These are phyloP conservation scores for Mucor mucedo DNA, from an alignment of 371 early-diverging fungal species.

Conservation along the genomic window DNA sequence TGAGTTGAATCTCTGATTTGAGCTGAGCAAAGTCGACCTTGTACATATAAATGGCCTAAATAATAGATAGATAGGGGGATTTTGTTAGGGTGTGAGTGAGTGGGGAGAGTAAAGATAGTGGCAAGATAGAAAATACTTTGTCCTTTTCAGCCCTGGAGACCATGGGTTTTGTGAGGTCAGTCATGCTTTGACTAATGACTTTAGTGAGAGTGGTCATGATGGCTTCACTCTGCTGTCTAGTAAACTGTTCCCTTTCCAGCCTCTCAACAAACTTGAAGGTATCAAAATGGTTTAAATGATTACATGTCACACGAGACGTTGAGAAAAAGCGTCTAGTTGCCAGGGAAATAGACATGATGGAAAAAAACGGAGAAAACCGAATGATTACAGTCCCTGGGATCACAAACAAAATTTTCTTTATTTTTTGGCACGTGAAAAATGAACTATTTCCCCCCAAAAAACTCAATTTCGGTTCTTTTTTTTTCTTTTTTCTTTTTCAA, in stretches of 20 bases:
- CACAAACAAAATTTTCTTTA: neutral
- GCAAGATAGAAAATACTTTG: constrained; percentile 51
- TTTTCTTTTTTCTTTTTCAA: constrained; percentile 15
- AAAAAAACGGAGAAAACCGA: neutral
- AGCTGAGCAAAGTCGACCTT: constrained; percentile 92
- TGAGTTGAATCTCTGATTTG: constrained; percentile 84
- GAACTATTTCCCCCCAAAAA: neutral
- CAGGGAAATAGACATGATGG: neutral
- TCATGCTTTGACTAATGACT: constrained; percentile 75
- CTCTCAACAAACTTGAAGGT: constrained; percentile 79
- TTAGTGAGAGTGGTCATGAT: constrained; percentile 76
- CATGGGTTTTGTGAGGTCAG: constrained; percentile 64
- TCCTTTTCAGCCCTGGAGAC: constrained; percentile 88
- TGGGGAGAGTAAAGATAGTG: neutral
- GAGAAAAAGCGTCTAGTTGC: constrained; percentile 2
- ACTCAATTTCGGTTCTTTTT: constrained; percentile 16
- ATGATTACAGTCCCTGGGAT: neutral
- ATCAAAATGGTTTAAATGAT: constrained; percentile 66
- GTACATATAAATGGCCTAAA: constrained; percentile 80
- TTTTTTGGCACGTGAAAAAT: neutral
- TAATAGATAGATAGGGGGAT: neutral
- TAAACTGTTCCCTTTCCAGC: constrained; percentile 78
- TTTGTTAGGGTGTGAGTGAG: neutral
- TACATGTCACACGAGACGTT: neutral
- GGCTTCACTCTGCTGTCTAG: constrained; percentile 78